These are phyloP conservation scores for Teratosphaeriaceae sp. DNA, from an alignment of 2,329 filamentous ascomycete genomes.

Conservation along the genomic window DNA sequence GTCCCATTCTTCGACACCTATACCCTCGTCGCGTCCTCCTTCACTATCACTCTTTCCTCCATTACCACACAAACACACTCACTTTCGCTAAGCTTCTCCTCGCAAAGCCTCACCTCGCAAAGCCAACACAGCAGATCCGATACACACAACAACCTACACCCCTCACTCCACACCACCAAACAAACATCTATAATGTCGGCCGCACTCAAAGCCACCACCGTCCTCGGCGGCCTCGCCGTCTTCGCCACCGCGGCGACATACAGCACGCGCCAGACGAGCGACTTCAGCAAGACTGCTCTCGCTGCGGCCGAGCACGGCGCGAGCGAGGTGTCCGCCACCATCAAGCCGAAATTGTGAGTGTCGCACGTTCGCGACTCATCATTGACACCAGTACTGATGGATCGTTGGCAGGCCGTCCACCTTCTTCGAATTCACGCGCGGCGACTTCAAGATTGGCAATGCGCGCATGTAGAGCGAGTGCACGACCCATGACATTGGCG, in stretches of 20 bases:
- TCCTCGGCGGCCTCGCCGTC: constrained; percentile 13
- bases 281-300: constrained; percentile 15
- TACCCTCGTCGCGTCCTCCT: no score
- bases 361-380: neutral
- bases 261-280: constrained; percentile 8
- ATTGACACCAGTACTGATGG: neutral
- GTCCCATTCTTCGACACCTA: no score
- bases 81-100: no score
- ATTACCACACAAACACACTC: no score
- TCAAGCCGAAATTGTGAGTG: constrained; percentile 13
- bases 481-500: neutral
- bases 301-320: constrained; percentile 14
- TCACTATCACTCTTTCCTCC: no score
- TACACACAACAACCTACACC: neutral
- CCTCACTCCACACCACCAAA: constrained; percentile 1
- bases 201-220: constrained; percentile 11
- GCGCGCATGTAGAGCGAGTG: constrained; percentile 2
- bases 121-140: no score
- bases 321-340: neutral
- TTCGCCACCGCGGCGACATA: constrained; percentile 11
- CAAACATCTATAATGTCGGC: constrained; percentile 10
- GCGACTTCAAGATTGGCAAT: constrained; percentile 13
- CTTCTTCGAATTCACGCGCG: constrained; percentile 17
- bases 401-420: constrained; percentile 10
- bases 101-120: no score